These are phyloP conservation scores for Westerdykella sp. DNA, from an alignment of 2,329 filamentous ascomycete genomes.

Conservation along the genomic window DNA sequence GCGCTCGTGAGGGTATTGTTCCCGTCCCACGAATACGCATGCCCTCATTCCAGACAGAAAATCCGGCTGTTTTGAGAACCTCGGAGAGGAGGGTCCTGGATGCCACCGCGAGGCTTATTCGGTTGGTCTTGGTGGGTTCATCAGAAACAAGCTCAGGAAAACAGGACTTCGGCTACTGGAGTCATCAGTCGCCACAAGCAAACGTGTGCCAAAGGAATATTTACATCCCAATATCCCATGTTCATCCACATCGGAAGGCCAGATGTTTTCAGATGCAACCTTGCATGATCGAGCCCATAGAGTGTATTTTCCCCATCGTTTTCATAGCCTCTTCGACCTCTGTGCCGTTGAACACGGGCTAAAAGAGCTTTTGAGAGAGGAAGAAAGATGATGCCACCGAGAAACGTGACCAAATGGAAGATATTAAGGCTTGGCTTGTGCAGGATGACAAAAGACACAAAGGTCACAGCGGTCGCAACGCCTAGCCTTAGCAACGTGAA, in stretches of 20 bases:
- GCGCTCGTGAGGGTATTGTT: slow-evolving; percentile 7
- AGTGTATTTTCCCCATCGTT: slow-evolving; percentile 3
- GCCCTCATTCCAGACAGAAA: slow-evolving; percentile 17
- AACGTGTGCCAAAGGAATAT: neutral
- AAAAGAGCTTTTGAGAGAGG: slow-evolving; percentile 1
- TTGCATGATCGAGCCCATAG: slow-evolving; percentile 52
- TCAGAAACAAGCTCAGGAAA: neutral
- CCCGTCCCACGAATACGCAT: neutral
- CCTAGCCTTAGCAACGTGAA: too few species aligned
- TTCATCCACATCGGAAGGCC: slow-evolving; percentile 57
- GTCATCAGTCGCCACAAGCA: neutral
- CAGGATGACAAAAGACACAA: too few species aligned
- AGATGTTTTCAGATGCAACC: slow-evolving; percentile 47
- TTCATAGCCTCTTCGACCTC: neutral
- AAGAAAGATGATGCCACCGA: slow-evolving; percentile 6
- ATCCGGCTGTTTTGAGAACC: slow-evolving; percentile 42
- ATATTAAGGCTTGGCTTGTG: too few species aligned
- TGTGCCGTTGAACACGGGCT: neutral
- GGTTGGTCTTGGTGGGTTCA: neutral
- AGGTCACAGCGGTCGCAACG: too few species aligned
- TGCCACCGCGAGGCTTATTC: slow-evolving; percentile 38
- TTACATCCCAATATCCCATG: slow-evolving; percentile 53
- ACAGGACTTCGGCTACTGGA: neutral
- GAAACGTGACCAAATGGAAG: slow-evolving; percentile 4
- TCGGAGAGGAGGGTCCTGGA: slow-evolving; percentile 46